Evolutionary conservation across 106 monocot species (phyloP).

Genomic region (Dioscorea alata): DNA sequence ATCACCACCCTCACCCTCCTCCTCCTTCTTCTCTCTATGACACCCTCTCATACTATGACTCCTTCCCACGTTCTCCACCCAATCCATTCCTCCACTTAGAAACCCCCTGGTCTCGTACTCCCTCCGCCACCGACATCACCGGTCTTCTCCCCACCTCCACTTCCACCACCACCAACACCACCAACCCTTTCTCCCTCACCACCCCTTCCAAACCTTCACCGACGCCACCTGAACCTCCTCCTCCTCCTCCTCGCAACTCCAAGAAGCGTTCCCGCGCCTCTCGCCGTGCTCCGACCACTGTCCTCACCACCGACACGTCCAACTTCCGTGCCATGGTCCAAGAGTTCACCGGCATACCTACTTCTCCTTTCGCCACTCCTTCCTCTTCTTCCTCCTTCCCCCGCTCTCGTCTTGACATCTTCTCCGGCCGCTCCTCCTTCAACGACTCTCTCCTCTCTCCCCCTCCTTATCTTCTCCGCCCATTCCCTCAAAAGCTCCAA

Average conservation of each 20-base stretch:
- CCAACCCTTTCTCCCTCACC: not conserved
- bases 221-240: not conserved
- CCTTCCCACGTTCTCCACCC: not conserved
- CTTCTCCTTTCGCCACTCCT: slow-evolving; percentile 45
- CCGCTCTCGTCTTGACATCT: slow-evolving; percentile 31
- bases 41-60: slow-evolving; percentile 2
- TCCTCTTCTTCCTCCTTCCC: slow-evolving; percentile 13
- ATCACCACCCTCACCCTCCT: not conserved
- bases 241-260: slow-evolving; percentile 21
- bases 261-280: slow-evolving; percentile 75
- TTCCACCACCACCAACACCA: not conserved
- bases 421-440: slow-evolving; percentile 13
- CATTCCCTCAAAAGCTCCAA: slow-evolving; percentile 45
- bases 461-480: slow-evolving; percentile 34
- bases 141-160: not conserved
- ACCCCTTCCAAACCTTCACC: not conserved
- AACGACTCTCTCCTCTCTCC: not conserved
- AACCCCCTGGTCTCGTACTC: not conserved
- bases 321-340: slow-evolving; percentile 98
- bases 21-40: slow-evolving; percentile 2
- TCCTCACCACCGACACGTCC: slow-evolving; percentile 81
- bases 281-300: slow-evolving; percentile 75
- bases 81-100: slow-evolving; percentile 9
- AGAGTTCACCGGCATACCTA: slow-evolving; percentile 86
- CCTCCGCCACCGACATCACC: slow-evolving; percentile 12